Evolutionary conservation across 73 alveolate genomes (phyloP).

Genomic region (Paramecium tetraurelia): DNA sequence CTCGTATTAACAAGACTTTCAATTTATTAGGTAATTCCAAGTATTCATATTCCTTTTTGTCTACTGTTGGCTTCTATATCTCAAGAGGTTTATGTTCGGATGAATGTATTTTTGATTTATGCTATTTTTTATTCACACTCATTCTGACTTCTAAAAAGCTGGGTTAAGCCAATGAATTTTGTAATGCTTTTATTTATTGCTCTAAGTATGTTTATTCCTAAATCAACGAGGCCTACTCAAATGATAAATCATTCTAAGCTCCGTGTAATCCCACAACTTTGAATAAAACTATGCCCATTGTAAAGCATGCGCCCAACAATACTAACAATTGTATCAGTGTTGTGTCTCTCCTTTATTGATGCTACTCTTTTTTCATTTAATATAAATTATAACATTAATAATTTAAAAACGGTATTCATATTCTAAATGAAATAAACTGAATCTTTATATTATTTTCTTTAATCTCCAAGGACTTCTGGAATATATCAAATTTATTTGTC

Average conservation of each 20-base stretch:
- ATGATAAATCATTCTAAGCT: neutral
- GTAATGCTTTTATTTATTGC: neutral
- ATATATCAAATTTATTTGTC: neutral
- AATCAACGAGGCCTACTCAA: neutral
- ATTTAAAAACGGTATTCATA: neutral
- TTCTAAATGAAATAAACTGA: neutral
- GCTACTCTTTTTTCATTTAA: neutral
- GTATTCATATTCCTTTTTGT: constrained; percentile 26
- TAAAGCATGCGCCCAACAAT: neutral
- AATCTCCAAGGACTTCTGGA: neutral
- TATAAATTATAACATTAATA: neutral
- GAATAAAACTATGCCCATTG: neutral
- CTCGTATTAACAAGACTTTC: constrained; percentile 66
- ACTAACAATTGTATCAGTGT: neutral
- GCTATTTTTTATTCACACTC: neutral
- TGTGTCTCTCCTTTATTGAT: neutral
- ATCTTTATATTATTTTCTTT: neutral
- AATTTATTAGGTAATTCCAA: constrained; percentile 52
- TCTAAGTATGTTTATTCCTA: neutral
- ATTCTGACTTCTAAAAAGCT: neutral
- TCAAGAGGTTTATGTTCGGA: neutral
- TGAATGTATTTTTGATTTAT: neutral
- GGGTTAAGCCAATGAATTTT: neutral
- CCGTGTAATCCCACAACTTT: neutral
- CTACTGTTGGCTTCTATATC: constrained; percentile 5